Base-by-base conservation (phyloP, 129 eudicot species). In the Rutidosis leptorrhynchoides region DNA sequence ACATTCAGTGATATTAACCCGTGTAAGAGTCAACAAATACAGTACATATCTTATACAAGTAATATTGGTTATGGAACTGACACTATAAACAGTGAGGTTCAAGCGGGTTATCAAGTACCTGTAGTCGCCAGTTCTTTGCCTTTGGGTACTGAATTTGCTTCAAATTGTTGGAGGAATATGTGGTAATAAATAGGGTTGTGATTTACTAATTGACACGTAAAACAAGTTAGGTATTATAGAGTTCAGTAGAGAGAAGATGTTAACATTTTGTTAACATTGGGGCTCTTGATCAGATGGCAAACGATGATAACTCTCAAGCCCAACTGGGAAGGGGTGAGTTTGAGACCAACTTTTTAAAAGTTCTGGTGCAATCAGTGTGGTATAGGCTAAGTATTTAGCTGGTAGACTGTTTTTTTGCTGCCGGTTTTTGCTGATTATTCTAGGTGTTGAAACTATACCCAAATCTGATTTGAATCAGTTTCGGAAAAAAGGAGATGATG, bases 271-370 rank as follows among this genome's bases (percentile, higher is more conserved):
- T 78, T 77, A 77, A 76, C 83, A 57, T 71, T 16, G 21, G 87
- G 77, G 90, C 82, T 83, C 95, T 87, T 87, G 85, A 64, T 74
- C 85, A 76, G 84, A 87, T 81, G 81, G 82, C 81, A 68, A 45
- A 63, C n/a, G n/a, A n/a, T 78, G 65, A 83, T 68, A 86, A 73
- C 89, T 81, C 89, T 75, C 29, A 37, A 37, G 45, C 45, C 45
- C 45, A 37, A 37, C 45, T 11, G 45, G 45, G 45, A 37, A 37
- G 15, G 11, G 45, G 60, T 79, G 85, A 73, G 82, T 75, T 80
- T 70, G 79, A 84, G 82, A 82, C 90, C 61, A 70, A 66, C 83
- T 70, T 78, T 78, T 78, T 78, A 77, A 83, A 82, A 80, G 85
- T 85, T 89, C 79, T 0, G 43, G 58, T 62, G 58, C 74, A 55